A percentile compares a stretch with the other conserved stretches of the same genome.
These are phyloP conservation scores for Spirogloea muscicola DNA, from an alignment of 139 green algal species.

Conservation along the genomic window DNA sequence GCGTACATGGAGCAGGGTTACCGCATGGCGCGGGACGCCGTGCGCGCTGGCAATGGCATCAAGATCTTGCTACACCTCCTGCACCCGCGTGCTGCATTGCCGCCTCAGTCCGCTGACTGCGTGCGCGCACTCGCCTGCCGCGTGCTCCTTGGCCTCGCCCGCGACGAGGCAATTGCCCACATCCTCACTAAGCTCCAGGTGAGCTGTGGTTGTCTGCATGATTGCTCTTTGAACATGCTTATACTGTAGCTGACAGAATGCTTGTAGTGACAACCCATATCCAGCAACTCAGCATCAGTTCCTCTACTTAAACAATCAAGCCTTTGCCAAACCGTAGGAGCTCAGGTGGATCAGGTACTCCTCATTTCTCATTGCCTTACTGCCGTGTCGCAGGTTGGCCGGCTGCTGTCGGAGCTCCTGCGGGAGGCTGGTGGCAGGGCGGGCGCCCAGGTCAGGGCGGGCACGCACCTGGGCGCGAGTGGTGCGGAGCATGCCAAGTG, in stretches of 20 bases:
- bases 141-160: conserved; percentile 56
- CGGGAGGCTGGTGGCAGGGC: conserved; percentile 39
- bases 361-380: too few species aligned
- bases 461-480: background rate
- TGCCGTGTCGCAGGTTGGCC: conserved; percentile 34
- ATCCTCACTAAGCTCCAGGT: conserved; percentile 72
- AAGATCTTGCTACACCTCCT: conserved; percentile 28
- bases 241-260: too few species aligned
- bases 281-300: too few species aligned
- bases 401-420: conserved; percentile 60
- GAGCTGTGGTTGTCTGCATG: too few species aligned
- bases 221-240: too few species aligned
- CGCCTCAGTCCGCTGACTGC: conserved; percentile 14
- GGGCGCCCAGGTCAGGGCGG: background rate
- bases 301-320: too few species aligned
- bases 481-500: conserved; percentile 26
- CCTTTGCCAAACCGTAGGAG: too few species aligned
- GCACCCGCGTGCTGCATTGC: conserved; percentile 19
- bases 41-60: conserved; percentile 62
- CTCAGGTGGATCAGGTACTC: too few species aligned
- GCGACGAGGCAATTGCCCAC: conserved; percentile 59
- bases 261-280: too few species aligned
- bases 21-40: conserved; percentile 42
- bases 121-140: conserved; percentile 30
- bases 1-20: conserved; percentile 53